Conservation (phyloP, 2,329 filamentous ascomycete species). For the Pestalotiopsis sp. region DNA sequence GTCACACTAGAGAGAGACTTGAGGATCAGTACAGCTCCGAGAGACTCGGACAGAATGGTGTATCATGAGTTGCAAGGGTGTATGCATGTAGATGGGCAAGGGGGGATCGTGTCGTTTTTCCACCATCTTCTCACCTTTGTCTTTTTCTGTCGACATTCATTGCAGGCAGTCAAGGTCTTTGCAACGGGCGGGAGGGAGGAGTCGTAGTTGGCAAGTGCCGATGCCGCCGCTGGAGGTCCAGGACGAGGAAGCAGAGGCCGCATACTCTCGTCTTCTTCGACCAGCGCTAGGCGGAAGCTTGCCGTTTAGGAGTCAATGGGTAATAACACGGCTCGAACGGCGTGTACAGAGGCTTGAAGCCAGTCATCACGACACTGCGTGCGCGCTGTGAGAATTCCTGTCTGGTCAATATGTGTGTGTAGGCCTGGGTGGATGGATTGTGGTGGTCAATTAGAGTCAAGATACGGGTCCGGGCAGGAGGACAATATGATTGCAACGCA, state of each 20-base stretch:
- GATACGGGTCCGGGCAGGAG: not conserved
- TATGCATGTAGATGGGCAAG: not conserved
- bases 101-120: not conserved
- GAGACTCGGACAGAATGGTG: not conserved
- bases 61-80: not conserved
- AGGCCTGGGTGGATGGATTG: not conserved
- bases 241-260: not conserved
- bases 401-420: not conserved
- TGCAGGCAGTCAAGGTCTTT: not conserved
- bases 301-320: not conserved
- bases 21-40: not conserved
- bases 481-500: no score
- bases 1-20: not conserved
- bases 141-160: not conserved
- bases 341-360: not conserved
- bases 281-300: not conserved
- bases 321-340: not conserved
- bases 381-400: not conserved
- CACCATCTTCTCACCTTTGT: not conserved
- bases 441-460: not conserved
- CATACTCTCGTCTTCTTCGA: not conserved
- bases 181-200: not conserved
- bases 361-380: not conserved
- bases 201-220: not conserved
- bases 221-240: not conserved